Conservation (phyloP, 164 flowering plant genomes). For the Brasenia schreberi region DNA sequence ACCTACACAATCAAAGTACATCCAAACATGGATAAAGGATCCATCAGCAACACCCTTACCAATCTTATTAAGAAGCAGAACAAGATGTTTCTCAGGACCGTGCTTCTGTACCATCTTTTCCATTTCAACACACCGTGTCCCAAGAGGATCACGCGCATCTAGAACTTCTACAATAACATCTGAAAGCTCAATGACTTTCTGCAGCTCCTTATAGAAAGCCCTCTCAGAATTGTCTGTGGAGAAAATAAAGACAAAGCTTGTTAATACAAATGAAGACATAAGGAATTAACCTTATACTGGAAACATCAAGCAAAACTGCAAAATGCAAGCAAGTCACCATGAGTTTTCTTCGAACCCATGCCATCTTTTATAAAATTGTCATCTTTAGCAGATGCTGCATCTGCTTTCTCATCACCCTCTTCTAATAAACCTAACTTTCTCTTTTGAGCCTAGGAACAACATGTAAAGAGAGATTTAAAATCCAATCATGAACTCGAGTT, state of each 20-base stretch:
- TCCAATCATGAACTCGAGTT: too few relatives aligned
- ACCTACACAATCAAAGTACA: background rate
- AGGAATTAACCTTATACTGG: background rate
- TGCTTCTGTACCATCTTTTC: slow-evolving; percentile 79
- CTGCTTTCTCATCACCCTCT: slow-evolving; percentile 27
- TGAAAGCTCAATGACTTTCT: slow-evolving; percentile 82
- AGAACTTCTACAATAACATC: slow-evolving; percentile 95
- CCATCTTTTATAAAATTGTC: background rate
- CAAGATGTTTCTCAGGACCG: slow-evolving; percentile 82
- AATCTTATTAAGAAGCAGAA: slow-evolving; percentile 85
- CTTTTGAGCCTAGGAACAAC: slow-evolving; percentile 46
- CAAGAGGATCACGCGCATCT: slow-evolving; percentile 98
- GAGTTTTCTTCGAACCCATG: slow-evolving; percentile 13
- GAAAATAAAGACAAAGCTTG: background rate
- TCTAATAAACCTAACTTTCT: slow-evolving; percentile 63
- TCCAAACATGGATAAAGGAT: background rate
- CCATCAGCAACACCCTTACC: slow-evolving; percentile 25
- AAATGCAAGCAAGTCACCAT: slow-evolving; percentile 23
- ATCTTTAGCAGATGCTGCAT: slow-evolving; percentile 3
- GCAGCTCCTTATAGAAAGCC: slow-evolving; percentile 86
- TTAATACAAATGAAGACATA: background rate
- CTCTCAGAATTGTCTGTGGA: slow-evolving; percentile 58
- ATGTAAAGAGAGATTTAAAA: background rate
- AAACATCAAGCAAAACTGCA: background rate
- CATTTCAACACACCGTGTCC: slow-evolving; percentile 87